phyloP scores from a whole-genome alignment of 2,329 filamentous ascomycete genomes.

The Aspergillus awamori region DNA sequence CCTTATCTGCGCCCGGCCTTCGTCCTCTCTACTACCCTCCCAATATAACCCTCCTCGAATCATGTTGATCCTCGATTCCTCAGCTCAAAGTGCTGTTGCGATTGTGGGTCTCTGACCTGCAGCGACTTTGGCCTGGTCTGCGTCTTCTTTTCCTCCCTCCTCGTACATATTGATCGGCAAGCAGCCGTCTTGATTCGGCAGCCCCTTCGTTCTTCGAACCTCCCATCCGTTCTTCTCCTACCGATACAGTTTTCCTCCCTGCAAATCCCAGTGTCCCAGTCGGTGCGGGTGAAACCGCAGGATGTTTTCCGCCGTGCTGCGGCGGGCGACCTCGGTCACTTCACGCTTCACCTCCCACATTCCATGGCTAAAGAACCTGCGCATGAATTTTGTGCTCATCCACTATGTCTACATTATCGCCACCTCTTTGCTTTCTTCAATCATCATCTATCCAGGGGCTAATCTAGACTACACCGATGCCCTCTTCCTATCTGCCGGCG shows the following conservation, averaged over 20 bases:
- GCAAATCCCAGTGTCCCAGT: neutral
- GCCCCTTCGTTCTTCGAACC: neutral
- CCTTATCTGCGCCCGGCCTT: no score
- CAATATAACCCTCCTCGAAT: neutral
- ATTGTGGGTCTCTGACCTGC: constrained; percentile 10
- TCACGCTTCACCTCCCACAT: constrained; percentile 40
- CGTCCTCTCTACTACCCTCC: no score
- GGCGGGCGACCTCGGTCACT: constrained; percentile 29
- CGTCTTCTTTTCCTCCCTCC: neutral
- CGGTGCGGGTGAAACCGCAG: constrained; percentile 20
- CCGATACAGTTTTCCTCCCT: neutral
- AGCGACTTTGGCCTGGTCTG: neutral
- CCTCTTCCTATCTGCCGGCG: constrained; percentile 81
- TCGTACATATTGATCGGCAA: constrained; percentile 4
- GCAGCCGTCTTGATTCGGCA: neutral
- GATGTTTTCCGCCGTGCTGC: constrained; percentile 35
- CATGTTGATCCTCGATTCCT: neutral
- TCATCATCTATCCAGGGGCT: constrained; percentile 71
- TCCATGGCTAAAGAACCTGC: constrained; percentile 41
- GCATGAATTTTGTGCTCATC: constrained; percentile 50
- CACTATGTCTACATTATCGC: constrained; percentile 76
- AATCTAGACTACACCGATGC: constrained; percentile 79
- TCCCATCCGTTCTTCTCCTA: neutral
- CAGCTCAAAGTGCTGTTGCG: constrained; percentile 1
- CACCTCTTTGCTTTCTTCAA: constrained; percentile 71